Conservation (phyloP, 1,284 basidiomycete genomes). For the Cystobasidium sp. region DNA sequence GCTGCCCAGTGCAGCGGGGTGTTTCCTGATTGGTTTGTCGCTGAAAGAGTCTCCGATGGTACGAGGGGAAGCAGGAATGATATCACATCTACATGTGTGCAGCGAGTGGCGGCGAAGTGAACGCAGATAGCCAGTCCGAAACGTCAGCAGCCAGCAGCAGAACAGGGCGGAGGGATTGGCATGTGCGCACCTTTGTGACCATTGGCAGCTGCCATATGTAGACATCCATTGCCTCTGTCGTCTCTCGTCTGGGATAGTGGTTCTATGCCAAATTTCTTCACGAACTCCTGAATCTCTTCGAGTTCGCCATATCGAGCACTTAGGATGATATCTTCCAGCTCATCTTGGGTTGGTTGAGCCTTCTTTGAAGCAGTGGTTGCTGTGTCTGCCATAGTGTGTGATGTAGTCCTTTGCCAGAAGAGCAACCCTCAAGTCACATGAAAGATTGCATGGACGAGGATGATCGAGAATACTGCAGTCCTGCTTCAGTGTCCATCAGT, state of each 20-base stretch:
- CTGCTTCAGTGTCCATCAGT: too few relatives aligned
- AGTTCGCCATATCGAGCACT: conserved; percentile 55
- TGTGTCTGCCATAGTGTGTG: not conserved
- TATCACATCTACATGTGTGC: conserved; percentile 47
- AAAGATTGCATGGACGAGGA: too few relatives aligned
- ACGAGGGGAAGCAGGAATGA: conserved; percentile 48
- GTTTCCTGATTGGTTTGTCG: conserved; percentile 49
- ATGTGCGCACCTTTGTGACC: conserved; percentile 50
- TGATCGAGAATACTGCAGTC: too few relatives aligned
- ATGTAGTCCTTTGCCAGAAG: too few relatives aligned
- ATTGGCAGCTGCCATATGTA: conserved; percentile 55
- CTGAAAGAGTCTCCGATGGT: conserved; percentile 43
- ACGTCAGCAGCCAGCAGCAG: not conserved
- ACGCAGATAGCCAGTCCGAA: not conserved
- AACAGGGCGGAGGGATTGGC: not conserved
- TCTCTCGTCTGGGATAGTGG: conserved; percentile 48
- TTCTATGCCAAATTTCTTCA: conserved; percentile 47
- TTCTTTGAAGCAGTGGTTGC: not conserved
- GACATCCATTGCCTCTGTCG: conserved; percentile 52
- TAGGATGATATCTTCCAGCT: conserved; percentile 52
- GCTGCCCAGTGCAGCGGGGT: conserved; percentile 53
- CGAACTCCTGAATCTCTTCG: conserved; percentile 52
- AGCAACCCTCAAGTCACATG: too few relatives aligned
- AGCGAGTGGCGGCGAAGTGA: conserved; percentile 5
- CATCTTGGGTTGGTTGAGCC: conserved; percentile 45